Conservation (phyloP, 208 protist species). For the Trypanosoma platydactyli region DNA sequence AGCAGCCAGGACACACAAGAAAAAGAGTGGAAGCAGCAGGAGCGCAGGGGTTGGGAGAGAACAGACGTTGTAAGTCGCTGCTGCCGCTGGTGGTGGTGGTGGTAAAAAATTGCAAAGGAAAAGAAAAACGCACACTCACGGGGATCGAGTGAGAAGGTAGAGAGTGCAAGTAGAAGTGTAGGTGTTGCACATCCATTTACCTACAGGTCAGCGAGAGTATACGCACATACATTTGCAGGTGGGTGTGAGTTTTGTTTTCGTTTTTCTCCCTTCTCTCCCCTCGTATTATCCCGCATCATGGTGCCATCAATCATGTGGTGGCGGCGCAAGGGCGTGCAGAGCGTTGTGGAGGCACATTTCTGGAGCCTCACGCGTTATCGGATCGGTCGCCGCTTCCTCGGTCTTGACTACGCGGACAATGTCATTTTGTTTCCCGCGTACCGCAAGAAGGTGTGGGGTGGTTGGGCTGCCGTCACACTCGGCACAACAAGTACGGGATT, state of each 20-base stretch:
- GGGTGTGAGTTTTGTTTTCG: constrained; percentile 14
- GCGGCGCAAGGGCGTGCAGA: constrained; percentile 36
- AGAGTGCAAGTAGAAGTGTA: too few species aligned
- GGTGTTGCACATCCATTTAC: too few species aligned
- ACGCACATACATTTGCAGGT: not conserved
- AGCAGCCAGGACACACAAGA: too few species aligned
- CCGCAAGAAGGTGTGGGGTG: constrained; percentile 74
- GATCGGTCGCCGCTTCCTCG: constrained; percentile 71
- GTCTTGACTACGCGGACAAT: constrained; percentile 85
- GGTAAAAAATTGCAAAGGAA: constrained; percentile 4
- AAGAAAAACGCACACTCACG: too few species aligned
- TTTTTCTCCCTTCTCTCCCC: constrained; percentile 7
- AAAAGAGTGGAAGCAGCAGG: not conserved
- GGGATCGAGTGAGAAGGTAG: too few species aligned
- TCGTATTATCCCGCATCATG: constrained; percentile 7
- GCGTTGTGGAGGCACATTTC: constrained; percentile 77
- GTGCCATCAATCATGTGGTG: constrained; percentile 30
- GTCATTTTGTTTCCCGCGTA: constrained; percentile 85
- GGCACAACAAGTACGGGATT: constrained; percentile 46
- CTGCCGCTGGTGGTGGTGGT: too few species aligned
- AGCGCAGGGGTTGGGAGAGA: not conserved
- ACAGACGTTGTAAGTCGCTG: too few species aligned
- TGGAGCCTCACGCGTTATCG: constrained; percentile 88
- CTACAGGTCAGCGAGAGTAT: not conserved
- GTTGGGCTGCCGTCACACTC: constrained; percentile 83